Evolutionary conservation across 129 eudicot genomes (phyloP).

Genomic region (Rutidosis leptorrhynchoides): DNA sequence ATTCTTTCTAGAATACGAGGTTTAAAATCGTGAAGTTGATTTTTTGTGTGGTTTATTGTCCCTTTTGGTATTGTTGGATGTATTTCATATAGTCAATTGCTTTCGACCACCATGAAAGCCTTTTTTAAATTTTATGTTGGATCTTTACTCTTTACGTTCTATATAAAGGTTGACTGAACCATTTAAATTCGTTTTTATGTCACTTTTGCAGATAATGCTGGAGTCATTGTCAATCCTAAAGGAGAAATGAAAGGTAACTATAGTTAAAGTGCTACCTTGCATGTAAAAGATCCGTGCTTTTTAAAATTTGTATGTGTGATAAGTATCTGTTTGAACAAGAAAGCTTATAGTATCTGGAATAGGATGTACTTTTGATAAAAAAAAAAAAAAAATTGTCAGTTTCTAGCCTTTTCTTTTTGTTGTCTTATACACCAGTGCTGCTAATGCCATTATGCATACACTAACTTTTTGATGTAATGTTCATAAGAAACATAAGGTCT

Average conservation of each 20-base stretch:
- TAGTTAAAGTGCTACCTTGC: neutral
- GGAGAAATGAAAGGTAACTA: slow-evolving; percentile 90
- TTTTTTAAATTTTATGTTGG: neutral
- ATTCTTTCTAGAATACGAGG: neutral
- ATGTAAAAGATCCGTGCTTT: too few relatives aligned
- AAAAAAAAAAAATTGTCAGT: neutral
- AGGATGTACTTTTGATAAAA: neutral
- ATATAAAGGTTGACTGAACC: neutral
- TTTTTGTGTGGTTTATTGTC: neutral
- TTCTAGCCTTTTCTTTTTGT: slow-evolving; percentile 16
- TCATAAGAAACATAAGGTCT: too few relatives aligned
- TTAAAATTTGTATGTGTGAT: neutral
- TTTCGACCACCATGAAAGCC: neutral
- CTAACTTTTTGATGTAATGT: too few relatives aligned
- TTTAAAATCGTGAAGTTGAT: too few relatives aligned
- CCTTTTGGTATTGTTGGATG: neutral
- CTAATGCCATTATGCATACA: slow-evolving; percentile 87
- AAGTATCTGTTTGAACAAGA: neutral
- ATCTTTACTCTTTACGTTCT: neutral
- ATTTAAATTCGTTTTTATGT: neutral
- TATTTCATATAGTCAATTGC: neutral
- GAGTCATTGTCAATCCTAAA: slow-evolving; percentile 87
- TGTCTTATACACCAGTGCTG: slow-evolving; percentile 89
- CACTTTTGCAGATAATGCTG: slow-evolving; percentile 70
- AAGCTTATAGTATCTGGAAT: neutral